Evolutionary conservation across 2,329 filamentous ascomycete species (phyloP), one percentile per base, ranked within the genome.

Genomic region (Didymella sp.): DNA sequence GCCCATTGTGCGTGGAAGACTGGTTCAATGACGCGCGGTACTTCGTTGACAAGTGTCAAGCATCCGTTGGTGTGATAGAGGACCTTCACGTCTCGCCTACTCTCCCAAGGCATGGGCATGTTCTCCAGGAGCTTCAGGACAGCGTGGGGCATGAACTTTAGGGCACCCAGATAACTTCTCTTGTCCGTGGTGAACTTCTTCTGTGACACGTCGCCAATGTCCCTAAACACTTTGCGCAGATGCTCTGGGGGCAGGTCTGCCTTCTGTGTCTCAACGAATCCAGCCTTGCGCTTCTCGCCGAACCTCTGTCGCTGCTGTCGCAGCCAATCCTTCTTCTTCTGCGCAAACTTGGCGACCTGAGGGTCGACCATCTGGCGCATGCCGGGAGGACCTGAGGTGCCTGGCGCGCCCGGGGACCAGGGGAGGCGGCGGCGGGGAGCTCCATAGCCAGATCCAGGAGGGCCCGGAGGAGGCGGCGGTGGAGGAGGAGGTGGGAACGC

Each of bases 31-130:
- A 99, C 96, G 69, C 96, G 87, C 13, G 96, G 95, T 6, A 89
- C 92, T 80, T 99, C 95, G 76, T 99, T 99, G 70, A 99, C 96
- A 53, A 99, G 80, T 1, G 95, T 99, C 78, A 99, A 78, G 73
- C 96, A 99, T 27, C 95, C 95, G 72, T 99, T 99, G 70, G 98
- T 93, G 73, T 99, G 95, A 76, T 99, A 99, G 12, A 99, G 83
- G 25, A 99, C 95, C 79, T 98, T 98, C 60, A 99, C 96, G 73
- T 99, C 95, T 61, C 93, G 87, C 24, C 92, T 88, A 55, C 92
- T 95, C 80, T 99, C 95, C 95, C 95, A 99, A 0, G 95, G 95
- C 95, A 99, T 99, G 4, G 95, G 95, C 95, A 99, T 99, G 71
- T 99, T 99, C 81, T 99, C 95, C 54, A 99, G 78, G 22, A 99